Base-by-base conservation (phyloP, 768 basidiomycete genomes). In the Rossbeevera mucosa region DNA sequence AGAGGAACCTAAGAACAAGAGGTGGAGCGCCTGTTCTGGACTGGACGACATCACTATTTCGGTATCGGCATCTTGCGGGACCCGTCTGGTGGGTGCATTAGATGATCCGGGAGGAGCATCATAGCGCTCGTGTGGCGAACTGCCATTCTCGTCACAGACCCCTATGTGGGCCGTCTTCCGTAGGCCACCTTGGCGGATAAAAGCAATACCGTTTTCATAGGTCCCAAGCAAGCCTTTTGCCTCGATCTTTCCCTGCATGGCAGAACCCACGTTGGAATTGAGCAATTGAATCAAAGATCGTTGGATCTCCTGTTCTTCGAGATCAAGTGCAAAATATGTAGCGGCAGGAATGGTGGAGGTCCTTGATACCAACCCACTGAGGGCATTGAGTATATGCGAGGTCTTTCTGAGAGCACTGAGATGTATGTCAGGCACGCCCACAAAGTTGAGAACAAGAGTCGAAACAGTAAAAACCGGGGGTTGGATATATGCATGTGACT, bases 1-100 rank as follows among this genome's bases (percentile, higher is more conserved):
- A 0, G 91, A 91, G 0, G 90, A 94, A 0, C 95, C 96, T 16
- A 98, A 74, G 74, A 96, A 97, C 55, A 98, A 74, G 48, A 97
- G 73, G 63, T 96, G 94, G 28, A 92, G 68, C 13, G 88, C 85
- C 2, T 72, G 68, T 42, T 72, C 80, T 38, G 78, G 79, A 1
- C 78, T 80, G 20, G 81, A 78, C 9, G 76, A 74, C 5, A 67
- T 63, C 3, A 43, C 53, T 11, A 16, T 29, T 12, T 47, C 41
- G 18, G 46, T 12, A n/a, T 54, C 55, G 18, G 46, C 14, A n/a
- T 54, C 55, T 20, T 47, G 22, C 11, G 42, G 42, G 25, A 29
- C 40, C 30, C 38, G 44, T 54, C 33, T 53, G 3, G 69, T 58
- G 11, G 77, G 63, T 9, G 58, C 48, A 7, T 8, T 36, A 4